These are phyloP conservation scores for Tylopilus cervinicoccineus DNA, from an alignment of 768 basidiomycete species.

Conservation along the genomic window DNA sequence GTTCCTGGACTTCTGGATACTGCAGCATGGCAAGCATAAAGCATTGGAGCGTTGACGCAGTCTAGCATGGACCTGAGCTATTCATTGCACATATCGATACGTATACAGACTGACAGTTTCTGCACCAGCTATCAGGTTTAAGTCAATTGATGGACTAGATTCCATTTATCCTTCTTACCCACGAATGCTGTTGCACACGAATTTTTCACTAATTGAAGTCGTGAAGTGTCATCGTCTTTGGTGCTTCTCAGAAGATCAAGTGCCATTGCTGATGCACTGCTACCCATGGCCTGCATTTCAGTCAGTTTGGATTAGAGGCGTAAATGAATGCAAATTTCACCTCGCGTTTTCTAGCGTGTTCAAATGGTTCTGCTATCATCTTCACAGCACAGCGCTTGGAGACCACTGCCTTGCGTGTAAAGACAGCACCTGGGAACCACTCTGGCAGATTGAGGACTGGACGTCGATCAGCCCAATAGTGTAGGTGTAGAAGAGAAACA, in stretches of 20 bases:
- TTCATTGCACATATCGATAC: neutral
- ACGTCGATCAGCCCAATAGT: neutral
- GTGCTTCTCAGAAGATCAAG: slow-evolving; percentile 3
- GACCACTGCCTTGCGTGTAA: slow-evolving; percentile 21
- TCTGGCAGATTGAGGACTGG: slow-evolving; percentile 22
- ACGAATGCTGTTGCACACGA: slow-evolving; percentile 10
- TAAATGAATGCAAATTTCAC: neutral
- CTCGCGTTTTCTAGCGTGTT: slow-evolving; percentile 10
- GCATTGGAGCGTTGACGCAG: slow-evolving; percentile 3
- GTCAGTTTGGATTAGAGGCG: neutral
- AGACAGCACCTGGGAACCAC: slow-evolving; percentile 23
- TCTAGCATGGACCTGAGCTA: slow-evolving; percentile 4
- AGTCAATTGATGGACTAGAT: neutral
- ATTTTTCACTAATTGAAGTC: slow-evolving; percentile 9
- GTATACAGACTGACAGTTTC: slow-evolving; percentile 12
- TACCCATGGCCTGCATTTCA: slow-evolving; percentile 12
- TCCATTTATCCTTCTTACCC: slow-evolving; percentile 12
- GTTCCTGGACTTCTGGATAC: slow-evolving; percentile 28
- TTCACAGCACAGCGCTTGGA: slow-evolving; percentile 1
- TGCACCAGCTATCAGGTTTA: slow-evolving; percentile 12
- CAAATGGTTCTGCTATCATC: slow-evolving; percentile 16
- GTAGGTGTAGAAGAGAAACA: neutral
- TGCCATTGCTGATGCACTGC: slow-evolving; percentile 9
- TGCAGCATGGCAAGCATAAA: slow-evolving; percentile 32
- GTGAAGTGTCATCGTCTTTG: slow-evolving; percentile 5